Percentiles rank a stretch among this genome's conserved stretches.
Conservation (phyloP, 2,329 filamentous ascomycete genomes). For the Cytospora schulzeri region DNA sequence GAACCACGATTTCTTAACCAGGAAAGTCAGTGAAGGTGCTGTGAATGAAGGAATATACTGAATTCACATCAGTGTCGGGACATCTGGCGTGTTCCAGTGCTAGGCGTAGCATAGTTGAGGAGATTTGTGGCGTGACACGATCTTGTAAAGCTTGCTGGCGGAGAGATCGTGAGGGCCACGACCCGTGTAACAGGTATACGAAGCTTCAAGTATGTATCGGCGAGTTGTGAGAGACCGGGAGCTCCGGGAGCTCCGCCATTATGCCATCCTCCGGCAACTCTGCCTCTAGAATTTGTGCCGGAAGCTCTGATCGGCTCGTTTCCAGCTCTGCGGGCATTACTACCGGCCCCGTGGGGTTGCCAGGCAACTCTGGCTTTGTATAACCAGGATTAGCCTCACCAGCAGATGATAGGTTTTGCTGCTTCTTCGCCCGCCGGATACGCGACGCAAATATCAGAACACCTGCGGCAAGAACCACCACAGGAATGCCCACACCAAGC, state of each 20-base stretch:
- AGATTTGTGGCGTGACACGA: too few species aligned
- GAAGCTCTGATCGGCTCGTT: neutral
- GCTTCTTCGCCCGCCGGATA: neutral
- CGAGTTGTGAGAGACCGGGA: neutral
- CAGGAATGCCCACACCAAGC: constrained; percentile 9
- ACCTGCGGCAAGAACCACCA: neutral
- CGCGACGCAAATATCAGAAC: neutral
- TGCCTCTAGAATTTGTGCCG: constrained; percentile 6
- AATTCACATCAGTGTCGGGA: too few species aligned
- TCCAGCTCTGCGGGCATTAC: constrained; percentile 7
- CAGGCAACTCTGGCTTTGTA: constrained; percentile 1
- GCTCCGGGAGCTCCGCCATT: neutral
- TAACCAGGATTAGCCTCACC: neutral
- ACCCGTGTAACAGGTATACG: too few species aligned
- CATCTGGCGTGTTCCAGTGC: too few species aligned
- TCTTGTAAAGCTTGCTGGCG: too few species aligned
- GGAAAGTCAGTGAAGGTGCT: too few species aligned
- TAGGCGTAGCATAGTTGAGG: too few species aligned
- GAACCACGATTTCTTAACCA: too few species aligned
- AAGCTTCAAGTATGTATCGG: neutral
- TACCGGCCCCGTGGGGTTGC: neutral
- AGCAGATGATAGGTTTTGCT: neutral
- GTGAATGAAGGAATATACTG: too few species aligned
- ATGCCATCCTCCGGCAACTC: constrained; percentile 3
- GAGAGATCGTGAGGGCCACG: too few species aligned